Conservation (phyloP, 2,329 filamentous ascomycete genomes). For the Fusarium subglutinans region DNA sequence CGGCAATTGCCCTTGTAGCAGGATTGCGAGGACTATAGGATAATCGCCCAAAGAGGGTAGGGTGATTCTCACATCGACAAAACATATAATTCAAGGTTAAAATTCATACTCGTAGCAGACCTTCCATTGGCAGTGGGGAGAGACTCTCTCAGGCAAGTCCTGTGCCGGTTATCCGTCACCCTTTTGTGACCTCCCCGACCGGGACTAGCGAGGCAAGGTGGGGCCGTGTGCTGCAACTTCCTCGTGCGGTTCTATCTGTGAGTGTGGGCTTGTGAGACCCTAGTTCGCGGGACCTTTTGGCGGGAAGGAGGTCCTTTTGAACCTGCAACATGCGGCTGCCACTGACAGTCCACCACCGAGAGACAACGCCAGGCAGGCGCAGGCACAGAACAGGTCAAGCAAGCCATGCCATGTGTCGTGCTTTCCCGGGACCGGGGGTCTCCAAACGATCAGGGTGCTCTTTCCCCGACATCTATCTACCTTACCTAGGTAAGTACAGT, state of each 20-base stretch:
- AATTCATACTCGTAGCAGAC: neutral
- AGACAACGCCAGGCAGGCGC: neutral
- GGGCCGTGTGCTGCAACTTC: constrained; percentile 34
- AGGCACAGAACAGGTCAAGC: constrained; percentile 27
- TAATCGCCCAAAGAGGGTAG: neutral
- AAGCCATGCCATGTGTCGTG: constrained; percentile 35
- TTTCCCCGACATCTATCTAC: constrained; percentile 23
- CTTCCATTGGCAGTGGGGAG: constrained; percentile 14
- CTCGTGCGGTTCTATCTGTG: constrained; percentile 37
- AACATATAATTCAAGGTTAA: constrained; percentile 13
- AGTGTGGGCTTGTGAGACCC: constrained; percentile 32
- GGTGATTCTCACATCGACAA: neutral
- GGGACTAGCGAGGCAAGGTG: constrained; percentile 35
- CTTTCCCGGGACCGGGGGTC: constrained; percentile 10
- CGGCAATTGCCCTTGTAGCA: constrained; percentile 4
- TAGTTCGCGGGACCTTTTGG: constrained; percentile 43
- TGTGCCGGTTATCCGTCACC: constrained; percentile 1
- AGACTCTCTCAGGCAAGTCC: neutral
- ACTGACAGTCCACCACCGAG: constrained; percentile 3
- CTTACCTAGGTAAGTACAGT: neutral
- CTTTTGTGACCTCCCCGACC: constrained; percentile 36
- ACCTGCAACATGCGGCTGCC: constrained; percentile 28
- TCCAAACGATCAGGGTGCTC: constrained; percentile 18
- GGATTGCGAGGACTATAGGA: neutral
- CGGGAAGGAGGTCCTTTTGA: constrained; percentile 41